Conservation (phyloP, 2,329 filamentous ascomycete species). For the Claviceps paspali region DNA sequence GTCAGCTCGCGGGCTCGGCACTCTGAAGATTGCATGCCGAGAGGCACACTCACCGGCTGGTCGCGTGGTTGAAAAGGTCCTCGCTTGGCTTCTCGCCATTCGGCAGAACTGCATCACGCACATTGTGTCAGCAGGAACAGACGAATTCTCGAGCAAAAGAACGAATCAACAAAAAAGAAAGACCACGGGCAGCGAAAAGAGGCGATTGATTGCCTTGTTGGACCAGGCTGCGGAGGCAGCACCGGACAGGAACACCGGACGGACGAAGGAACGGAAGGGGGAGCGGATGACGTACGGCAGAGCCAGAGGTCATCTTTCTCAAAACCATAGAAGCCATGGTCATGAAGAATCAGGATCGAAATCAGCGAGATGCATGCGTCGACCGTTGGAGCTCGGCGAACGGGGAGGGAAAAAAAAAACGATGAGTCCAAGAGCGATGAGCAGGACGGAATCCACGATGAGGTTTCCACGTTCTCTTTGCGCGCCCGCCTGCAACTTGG, state of each 20-base stretch:
- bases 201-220: too few relatives aligned
- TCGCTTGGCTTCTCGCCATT: constrained; percentile 46
- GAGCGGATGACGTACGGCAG: constrained; percentile 32
- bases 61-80: constrained; percentile 77
- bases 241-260: too few relatives aligned
- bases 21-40: not conserved
- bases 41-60: constrained; percentile 48
- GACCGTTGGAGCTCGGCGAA: constrained; percentile 4
- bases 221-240: too few relatives aligned
- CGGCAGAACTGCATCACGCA: constrained; percentile 41
- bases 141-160: not conserved
- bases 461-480: too few relatives aligned
- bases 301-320: constrained; percentile 41
- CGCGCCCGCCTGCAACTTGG: constrained; percentile 4
- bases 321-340: constrained; percentile 49
- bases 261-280: constrained; percentile 1
- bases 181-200: not conserved
- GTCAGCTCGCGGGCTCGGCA: not conserved
- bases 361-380: constrained; percentile 19
- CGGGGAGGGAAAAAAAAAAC: constrained; percentile 1
- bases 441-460: too few relatives aligned
- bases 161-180: too few relatives aligned
- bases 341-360: constrained; percentile 15
- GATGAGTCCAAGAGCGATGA: too few relatives aligned
- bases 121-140: not conserved